These are phyloP conservation scores for Coelastrella sp. DNA, from an alignment of 139 green algal species.

Conservation along the genomic window DNA sequence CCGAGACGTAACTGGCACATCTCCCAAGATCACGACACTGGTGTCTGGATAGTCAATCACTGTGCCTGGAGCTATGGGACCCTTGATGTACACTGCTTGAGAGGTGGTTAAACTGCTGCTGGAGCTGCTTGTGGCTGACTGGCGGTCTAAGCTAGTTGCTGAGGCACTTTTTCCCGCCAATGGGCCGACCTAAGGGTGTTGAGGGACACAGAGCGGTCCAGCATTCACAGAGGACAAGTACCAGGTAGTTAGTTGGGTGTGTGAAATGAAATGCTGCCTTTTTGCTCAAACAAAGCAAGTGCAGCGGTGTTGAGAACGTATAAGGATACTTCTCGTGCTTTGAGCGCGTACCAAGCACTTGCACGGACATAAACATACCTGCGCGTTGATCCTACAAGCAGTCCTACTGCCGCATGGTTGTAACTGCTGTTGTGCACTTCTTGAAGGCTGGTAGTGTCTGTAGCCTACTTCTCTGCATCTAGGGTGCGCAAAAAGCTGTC, in stretches of 20 bases:
- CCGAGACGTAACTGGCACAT: conserved; percentile 23
- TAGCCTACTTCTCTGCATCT: too few species aligned
- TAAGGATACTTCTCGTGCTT: too few species aligned
- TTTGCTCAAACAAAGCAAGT: too few species aligned
- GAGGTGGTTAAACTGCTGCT: background rate
- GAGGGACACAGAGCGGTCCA: too few species aligned
- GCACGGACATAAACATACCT: background rate
- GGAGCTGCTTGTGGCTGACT: background rate
- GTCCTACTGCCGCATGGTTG: background rate
- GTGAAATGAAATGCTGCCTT: too few species aligned
- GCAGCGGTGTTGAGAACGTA: too few species aligned
- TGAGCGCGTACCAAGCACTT: background rate
- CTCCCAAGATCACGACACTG: conserved; percentile 38
- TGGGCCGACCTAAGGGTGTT: too few species aligned
- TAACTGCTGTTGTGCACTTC: background rate
- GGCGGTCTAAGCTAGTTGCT: background rate
- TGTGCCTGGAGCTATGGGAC: background rate
- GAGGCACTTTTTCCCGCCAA: background rate
- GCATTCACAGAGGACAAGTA: too few species aligned
- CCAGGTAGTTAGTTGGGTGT: too few species aligned
- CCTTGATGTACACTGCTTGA: conserved; percentile 38
- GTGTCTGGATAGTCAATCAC: conserved; percentile 1
- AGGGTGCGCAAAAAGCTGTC: too few species aligned
- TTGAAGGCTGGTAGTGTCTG: too few species aligned
- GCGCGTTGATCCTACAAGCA: background rate